Evolutionary conservation across 2,329 filamentous ascomycete species (phyloP), one percentile per base, ranked within the genome.

Genomic region (Pseudogymnoascus sp.): DNA sequence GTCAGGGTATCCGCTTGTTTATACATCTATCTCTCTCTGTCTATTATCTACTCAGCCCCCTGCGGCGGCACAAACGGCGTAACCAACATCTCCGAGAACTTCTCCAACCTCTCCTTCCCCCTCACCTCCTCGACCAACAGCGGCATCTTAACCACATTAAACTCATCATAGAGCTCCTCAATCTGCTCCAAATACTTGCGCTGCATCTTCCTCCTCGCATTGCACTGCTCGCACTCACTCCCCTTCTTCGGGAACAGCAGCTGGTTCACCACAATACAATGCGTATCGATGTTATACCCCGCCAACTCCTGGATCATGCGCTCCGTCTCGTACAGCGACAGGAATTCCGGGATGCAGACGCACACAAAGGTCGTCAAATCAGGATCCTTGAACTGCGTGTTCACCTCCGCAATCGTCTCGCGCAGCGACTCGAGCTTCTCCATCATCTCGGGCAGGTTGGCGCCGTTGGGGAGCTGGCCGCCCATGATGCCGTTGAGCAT

Each of bases 141-240:
- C 39, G 95, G 95, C 93, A 99, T 97, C 82, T 93, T 93, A 69
- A 99, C 93, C 40, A 99, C 93, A 74, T 99, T 96, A 80, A 99
- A 99, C 76, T 99, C 95, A 73, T 97, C 93, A 75, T 99, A 99
- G 65, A 99, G 79, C 80, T 99, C 95, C 78, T 96, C 93, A 72
- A 97, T 97, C 81, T 99, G 93, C 74, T 97, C 93, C 47, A 99
- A 83, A 75, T 99, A 99, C 80, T 99, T 99, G 82, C 92, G 95
- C 82, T 99, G 95, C 95, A 99, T 99, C 81, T 96, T 96, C 73
- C 93, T 83, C 68, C 95, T 82, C 54, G 95, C 90, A 74, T 92
- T 96, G 78, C 95, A 99, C 80, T 99, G 95, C 67, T 97, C 92
- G 77, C 95, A 99, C 37, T 86, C 83, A 73, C 89, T 96, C 62